Evolutionary conservation across 768 basidiomycete species (phyloP), one percentile per base, ranked within the genome.

Genomic region (Mycena capillaripes): DNA sequence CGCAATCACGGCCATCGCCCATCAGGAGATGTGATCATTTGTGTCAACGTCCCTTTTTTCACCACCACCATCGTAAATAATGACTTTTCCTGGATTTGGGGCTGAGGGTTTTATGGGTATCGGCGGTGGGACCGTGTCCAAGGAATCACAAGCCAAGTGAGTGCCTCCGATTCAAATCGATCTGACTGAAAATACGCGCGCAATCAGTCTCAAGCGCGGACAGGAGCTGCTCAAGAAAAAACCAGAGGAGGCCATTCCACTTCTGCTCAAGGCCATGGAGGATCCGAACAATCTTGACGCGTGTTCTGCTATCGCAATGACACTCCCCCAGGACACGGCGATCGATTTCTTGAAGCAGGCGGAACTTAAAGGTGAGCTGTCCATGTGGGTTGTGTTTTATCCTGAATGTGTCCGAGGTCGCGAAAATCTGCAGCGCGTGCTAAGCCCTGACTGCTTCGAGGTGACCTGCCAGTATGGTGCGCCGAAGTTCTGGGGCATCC

Each of bases 401-500:
- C 7, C 50, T 61, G 30, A 62, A 11, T 23, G 4, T 6, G 10
- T 29, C 11, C 6, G n/a, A 63, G 61, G 72, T 16, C 62, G 64
- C 19, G 50, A 21, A 30, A 30, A 69, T 12, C 30, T 74, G 12
- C 58, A 66, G 9, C n/a, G 23, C 3, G 12, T 70, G 10, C 23
- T 69, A 25, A 14, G 42, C 17, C 68, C 63, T 6, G 58, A 65
- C 29, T 70, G 64, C 50, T 74, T 74, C 36, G 72, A 70, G 8
- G 25, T 34, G 36, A 36, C 36, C 36, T 36, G 36, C 36, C 16
- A 42, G 21, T 61, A 65, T 12, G 72, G 72, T 11, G 72, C 67
- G 3, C 66, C 67, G 23, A 16, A 58, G 2, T 74, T 70, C 46
- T 70, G 72, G 81, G 70, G 70, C 19, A 76, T 86, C 12, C 53